Evolutionary conservation across 129 eudicot genomes (phyloP), one percentile per base, ranked within the genome.

Genomic region (Artemisia argyi): DNA sequence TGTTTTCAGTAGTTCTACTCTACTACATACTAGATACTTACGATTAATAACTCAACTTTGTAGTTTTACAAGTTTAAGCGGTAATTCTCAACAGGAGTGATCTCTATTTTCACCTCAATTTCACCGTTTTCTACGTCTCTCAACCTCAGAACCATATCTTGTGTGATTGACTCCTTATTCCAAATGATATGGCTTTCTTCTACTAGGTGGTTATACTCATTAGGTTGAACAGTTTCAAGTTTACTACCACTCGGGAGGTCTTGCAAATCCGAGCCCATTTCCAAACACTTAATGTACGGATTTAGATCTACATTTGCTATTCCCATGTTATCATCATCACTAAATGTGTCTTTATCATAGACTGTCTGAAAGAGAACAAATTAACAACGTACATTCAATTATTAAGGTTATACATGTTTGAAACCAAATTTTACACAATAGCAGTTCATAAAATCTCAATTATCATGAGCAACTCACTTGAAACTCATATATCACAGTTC

Each of bases 341-440:
- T 84, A 71, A 94, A 94, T 32, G 91, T 90, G 66, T 94, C 99
- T 73, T 88, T 86, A 78, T 94, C 99, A 42, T 76, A 85, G 19
- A 94, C 97, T 0, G 82, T 76, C 99, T 94, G 79, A 44, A 56
- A 69, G 18, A 67, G 35, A 30, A 30, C 35, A 3, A 57, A n/a
- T 16, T 52, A 52, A 17, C 47, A 55, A n/a, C 7, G 11, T 56
- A 39, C 7, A 10, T 5, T 59, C 39, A 39, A 12, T 63, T 7
- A 64, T 78, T 60, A 8, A 46, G 13, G 3, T 8, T 20, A 30
- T 60, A 18, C 2, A 49, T 15, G n/a, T 67, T 28, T 22, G 47
- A 74, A 52, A 42, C 55, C 58, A 66, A 8, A 54, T 20, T 13
- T n/a, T 3, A 64, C 42, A 61, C 39, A 19, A n/a, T n/a, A n/a